Evolutionary conservation across 495 filamentous ascomycete species (phyloP), one percentile per base, ranked within the genome.

Genomic region (Hypoxylon perforatum): DNA sequence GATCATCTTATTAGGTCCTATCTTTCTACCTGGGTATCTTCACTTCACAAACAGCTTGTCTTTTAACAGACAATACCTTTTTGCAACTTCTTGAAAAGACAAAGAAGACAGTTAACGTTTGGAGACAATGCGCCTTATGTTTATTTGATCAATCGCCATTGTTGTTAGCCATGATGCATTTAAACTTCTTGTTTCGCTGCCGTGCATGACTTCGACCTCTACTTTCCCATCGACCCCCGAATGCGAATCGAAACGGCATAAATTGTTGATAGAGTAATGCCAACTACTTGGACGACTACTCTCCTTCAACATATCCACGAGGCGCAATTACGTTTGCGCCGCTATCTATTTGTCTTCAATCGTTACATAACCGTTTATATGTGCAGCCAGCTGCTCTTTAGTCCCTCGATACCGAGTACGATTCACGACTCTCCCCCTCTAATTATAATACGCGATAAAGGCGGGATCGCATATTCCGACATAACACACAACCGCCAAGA

Each of bases 361-460:
- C 18, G 11, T 41, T 57, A 35, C 23, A 41, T 25, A 42, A 35
- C 41, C 22, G 3, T 41, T 54, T 28, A 49, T 38, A 12, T 12
- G 12, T 30, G 50, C 48, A 69, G 65, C 60, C 60, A 47, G 65
- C 65, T 63, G 49, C 50, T 36, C 19, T 49, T 33, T 30, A n/a
- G 54, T 52, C 25, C 30, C 25, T 45, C 36, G 42, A 36, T 44
- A 56, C 54, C 47, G 23, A 55, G 15, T 21, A 3, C 19, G 49
- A 55, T 60, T 55, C 42, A 25, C 44, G 18, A 15, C 44, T 33
- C 45, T 9, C 30, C 30, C 7, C 21, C 18, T 44, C 48, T 69
- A 69, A 69, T 69, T 41, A 21, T 64, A 61, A 69, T 69, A 52
- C 6, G 47, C 61, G 10, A 42, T 22, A 48, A 17, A 52, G 45